Conservation (phyloP, 345 rosid species). For the Microcos paniculata region DNA sequence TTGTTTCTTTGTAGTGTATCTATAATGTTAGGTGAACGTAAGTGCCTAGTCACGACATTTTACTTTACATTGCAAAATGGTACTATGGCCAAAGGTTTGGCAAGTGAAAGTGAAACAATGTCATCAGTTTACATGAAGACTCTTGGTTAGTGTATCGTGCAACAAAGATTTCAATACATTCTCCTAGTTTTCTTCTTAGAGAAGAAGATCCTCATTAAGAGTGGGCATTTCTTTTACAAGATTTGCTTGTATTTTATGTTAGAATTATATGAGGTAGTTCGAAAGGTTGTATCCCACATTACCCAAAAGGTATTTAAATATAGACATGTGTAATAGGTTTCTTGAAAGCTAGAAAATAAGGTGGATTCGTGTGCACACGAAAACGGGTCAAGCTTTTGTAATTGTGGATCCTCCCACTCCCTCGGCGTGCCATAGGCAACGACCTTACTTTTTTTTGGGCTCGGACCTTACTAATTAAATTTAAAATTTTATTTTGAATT, state of each 20-base stretch:
- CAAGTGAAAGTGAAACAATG: not conserved
- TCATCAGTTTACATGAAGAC: not conserved
- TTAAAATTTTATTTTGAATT: no score
- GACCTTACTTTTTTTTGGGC: no score
- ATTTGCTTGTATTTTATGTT: conserved; percentile 1
- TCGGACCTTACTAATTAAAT: no score
- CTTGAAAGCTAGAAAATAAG: no score
- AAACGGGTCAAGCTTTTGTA: no score
- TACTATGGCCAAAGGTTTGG: not conserved
- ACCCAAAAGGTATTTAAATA: no score
- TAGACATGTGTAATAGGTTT: no score
- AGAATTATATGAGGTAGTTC: no score
- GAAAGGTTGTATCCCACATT: no score
- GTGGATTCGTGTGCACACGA: no score
- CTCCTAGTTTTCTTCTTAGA: not conserved
- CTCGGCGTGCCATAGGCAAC: no score
- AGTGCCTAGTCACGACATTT: not conserved
- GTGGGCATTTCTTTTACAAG: not conserved
- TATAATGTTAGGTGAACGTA: not conserved
- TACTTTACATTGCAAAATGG: not conserved
- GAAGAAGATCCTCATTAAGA: not conserved
- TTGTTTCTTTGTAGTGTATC: not conserved
- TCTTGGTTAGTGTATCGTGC: not conserved
- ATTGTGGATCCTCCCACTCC: no score
- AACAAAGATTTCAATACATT: not conserved